phyloP scores from a whole-genome alignment of 139 green algal species.

The Auxenochlorella pyrenoidosa region DNA sequence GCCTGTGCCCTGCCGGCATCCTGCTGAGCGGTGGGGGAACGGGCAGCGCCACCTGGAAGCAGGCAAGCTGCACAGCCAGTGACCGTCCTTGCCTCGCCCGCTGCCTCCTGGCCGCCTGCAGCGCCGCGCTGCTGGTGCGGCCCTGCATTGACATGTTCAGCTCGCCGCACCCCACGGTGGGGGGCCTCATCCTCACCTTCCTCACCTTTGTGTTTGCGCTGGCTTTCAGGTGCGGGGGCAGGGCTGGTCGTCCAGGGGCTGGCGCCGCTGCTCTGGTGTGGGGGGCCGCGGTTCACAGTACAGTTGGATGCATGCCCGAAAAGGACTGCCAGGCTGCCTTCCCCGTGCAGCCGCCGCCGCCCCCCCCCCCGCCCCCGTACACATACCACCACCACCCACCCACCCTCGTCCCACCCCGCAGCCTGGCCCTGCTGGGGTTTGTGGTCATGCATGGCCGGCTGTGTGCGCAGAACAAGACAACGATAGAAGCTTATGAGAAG shows the following conservation, averaged over 20 bases:
- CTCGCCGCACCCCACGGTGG: not conserved
- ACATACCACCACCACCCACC: no score
- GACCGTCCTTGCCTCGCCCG: no score
- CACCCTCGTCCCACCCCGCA: slow-evolving; percentile 57
- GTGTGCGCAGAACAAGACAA: slow-evolving; percentile 73
- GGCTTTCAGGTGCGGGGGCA: not conserved
- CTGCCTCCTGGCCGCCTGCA: not conserved
- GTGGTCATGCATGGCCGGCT: slow-evolving; percentile 82
- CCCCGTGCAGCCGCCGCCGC: no score
- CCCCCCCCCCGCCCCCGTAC: no score
- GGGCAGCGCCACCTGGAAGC: no score
- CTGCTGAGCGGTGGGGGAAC: no score
- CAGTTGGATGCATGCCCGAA: no score
- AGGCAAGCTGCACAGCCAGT: no score
- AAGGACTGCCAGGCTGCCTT: no score
- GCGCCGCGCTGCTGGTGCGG: slow-evolving; percentile 43
- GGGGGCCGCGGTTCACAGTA: no score
- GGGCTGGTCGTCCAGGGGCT: not conserved
- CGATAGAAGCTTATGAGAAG: slow-evolving; percentile 95
- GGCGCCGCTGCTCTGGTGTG: not conserved
- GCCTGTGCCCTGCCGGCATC: no score
- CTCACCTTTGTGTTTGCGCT: slow-evolving; percentile 31
- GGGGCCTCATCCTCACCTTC: slow-evolving; percentile 31
- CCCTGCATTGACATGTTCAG: slow-evolving; percentile 70
- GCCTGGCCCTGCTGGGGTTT: slow-evolving; percentile 76